Evolutionary conservation across 495 filamentous ascomycete species (phyloP).

Genomic region (Penicillium longicatenatum): DNA sequence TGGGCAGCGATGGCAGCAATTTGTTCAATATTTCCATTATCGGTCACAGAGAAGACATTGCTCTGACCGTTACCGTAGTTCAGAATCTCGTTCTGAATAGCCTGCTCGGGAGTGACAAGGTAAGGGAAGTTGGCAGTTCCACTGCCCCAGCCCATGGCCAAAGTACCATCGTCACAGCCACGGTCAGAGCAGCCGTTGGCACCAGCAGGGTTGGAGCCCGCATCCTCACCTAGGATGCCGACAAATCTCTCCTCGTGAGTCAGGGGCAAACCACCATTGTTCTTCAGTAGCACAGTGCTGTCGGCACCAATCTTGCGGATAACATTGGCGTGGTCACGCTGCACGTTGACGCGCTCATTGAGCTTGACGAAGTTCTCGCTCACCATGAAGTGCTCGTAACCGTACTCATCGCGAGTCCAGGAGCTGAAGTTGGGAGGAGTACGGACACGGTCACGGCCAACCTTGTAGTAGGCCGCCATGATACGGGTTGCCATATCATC

Average conservation of each 20-base stretch:
- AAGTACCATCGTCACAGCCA: slow-evolving; percentile 82
- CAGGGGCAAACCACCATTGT: slow-evolving; percentile 73
- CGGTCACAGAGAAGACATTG: slow-evolving; percentile 68
- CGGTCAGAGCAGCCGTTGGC: slow-evolving; percentile 84
- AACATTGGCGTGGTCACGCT: slow-evolving; percentile 66
- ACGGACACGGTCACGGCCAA: slow-evolving; percentile 65
- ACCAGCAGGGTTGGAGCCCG: slow-evolving; percentile 73
- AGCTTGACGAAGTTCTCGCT: slow-evolving; percentile 63
- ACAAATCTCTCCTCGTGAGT: slow-evolving; percentile 71
- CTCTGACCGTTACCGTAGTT: slow-evolving; percentile 44
- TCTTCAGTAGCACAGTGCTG: slow-evolving; percentile 89
- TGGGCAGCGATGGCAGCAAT: slow-evolving; percentile 65
- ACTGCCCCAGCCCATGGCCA: slow-evolving; percentile 94
- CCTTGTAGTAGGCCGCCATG: slow-evolving; percentile 91
- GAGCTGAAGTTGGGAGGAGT: slow-evolving; percentile 83
- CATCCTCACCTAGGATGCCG: slow-evolving; percentile 85
- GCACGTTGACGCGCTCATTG: slow-evolving; percentile 87
- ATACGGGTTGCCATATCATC: slow-evolving; percentile 94
- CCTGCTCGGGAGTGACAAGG: slow-evolving; percentile 82
- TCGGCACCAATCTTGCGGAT: slow-evolving; percentile 75
- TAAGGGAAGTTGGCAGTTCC: slow-evolving; percentile 92
- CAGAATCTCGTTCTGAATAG: slow-evolving; percentile 73
- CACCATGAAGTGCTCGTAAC: slow-evolving; percentile 64
- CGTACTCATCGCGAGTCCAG: slow-evolving; percentile 79
- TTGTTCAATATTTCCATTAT: slow-evolving; percentile 67